A percentile compares a stretch with the other conserved stretches of the same genome.
phyloP scores from a whole-genome alignment of 257 asterid species.

The Penstemon davidsonii region DNA sequence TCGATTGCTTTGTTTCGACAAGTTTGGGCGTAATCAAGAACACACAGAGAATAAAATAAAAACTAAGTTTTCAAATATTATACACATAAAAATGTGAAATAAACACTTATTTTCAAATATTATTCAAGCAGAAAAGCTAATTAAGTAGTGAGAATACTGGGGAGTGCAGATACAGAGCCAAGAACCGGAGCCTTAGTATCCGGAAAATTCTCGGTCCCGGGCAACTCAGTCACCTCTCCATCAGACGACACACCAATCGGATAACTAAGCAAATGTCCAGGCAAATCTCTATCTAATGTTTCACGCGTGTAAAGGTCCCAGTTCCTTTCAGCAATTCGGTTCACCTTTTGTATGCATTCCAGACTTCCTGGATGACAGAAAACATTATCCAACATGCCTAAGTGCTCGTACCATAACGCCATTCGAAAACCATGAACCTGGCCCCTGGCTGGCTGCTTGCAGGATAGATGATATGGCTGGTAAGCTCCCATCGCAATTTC shows the following conservation, averaged over 20 bases:
- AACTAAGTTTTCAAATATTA: too few relatives aligned
- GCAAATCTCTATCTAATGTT: conserved; percentile 25
- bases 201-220: conserved; percentile 24
- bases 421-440: conserved; percentile 35
- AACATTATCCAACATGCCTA: conserved; percentile 29
- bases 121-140: background rate
- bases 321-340: conserved; percentile 29
- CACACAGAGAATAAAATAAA: too few relatives aligned
- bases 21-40: too few relatives aligned
- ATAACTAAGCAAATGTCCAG: conserved; percentile 33
- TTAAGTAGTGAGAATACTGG: conserved; percentile 35
- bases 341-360: conserved; percentile 36
- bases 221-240: conserved; percentile 24
- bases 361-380: conserved; percentile 28
- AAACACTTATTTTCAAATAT: background rate
- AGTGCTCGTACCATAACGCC: conserved; percentile 42
- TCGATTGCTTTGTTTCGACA: too few relatives aligned
- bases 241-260: conserved; percentile 23
- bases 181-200: conserved; percentile 30
- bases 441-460: conserved; percentile 36
- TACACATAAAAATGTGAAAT: too few relatives aligned
- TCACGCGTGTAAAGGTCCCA: conserved; percentile 31
- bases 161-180: conserved; percentile 28
- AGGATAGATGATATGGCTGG: conserved; percentile 35
- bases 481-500: conserved; percentile 43